Base-by-base conservation (phyloP, 768 basidiomycete species). In the Mycena venus region DNA sequence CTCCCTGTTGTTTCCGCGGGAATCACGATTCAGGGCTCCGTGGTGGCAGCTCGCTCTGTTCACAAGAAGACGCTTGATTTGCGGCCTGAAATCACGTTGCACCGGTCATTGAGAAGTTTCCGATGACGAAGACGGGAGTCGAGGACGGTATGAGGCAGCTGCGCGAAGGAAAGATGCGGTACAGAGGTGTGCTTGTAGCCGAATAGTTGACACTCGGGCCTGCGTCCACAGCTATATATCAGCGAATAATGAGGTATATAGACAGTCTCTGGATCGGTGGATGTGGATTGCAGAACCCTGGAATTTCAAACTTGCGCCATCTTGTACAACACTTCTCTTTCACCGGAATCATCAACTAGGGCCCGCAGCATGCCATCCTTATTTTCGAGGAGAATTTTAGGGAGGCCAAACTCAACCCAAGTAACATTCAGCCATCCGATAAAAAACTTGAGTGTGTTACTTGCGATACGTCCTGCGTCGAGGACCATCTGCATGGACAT, bases 331-430 rank as follows among this genome's bases (percentile, higher is more conserved):
- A 12, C 27, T 3, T 64, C 51, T 5, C 80, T 89, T 72, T 92
- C 90, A 21, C 85, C 88, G 53, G 88, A 91, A 75, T 91, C 88
- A 51, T 92, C 88, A 1, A 93, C 90, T 23, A 92, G 81, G 2
- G 88, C 84, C 51, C 87, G 86, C 27, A 92, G 79, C 79, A 84
- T 84, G 11, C 91, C 88, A 25, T 83, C 81, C 58, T 88, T 79
- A 29, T 90, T 89, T 66, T 82, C 80, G 25, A 94, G 86, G 58
- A 94, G 82, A 23, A 84, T 77, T 17, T 75, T 72, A 0, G 91
- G 91, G 31, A 83, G 83, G 74, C 89, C 91, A 71, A 87, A 72
- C 34, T 72, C 70, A n/a, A 60, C 56, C 58, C 47, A 56, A 21
- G 10, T 1, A 8, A 31, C 1, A 11, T 23, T 59, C 4, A 59